Evolutionary conservation across 305 asterid genomes (phyloP).

Genomic region (Euphrasia arctica): DNA sequence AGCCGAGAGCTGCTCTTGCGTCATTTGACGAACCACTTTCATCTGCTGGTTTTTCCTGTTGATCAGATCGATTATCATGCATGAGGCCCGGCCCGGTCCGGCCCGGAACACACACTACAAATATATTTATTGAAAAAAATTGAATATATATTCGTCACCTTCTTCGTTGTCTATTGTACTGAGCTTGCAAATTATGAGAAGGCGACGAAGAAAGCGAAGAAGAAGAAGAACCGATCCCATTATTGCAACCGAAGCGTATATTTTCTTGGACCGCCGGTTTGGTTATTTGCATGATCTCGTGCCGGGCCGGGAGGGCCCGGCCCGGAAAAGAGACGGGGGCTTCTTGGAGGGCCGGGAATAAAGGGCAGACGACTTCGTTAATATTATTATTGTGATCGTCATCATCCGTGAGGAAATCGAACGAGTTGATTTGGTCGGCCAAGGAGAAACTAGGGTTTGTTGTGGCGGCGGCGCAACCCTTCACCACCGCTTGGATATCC

Average conservation of each 20-base stretch:
- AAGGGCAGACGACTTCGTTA: conserved; percentile 7
- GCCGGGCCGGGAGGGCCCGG: conserved; percentile 12
- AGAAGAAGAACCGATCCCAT: conserved; percentile 6
- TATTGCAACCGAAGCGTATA: conserved; percentile 12
- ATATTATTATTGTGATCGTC: conserved; percentile 18
- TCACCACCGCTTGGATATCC: conserved; percentile 68
- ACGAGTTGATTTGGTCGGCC: conserved; percentile 25
- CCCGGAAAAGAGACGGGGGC: conserved; percentile 21
- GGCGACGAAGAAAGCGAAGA: conserved; percentile 24
- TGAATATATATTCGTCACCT: conserved; percentile 17
- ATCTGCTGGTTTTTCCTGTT: conserved; percentile 54
- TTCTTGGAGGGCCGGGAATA: conserved; percentile 35
- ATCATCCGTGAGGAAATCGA: conserved; percentile 19
- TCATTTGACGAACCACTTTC: conserved; percentile 46
- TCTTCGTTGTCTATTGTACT: conserved; percentile 41
- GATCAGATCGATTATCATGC: not conserved
- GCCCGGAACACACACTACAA: not conserved
- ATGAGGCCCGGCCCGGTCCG: no score
- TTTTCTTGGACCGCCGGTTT: conserved; percentile 34
- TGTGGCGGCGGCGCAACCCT: conserved; percentile 19
- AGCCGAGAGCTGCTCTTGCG: conserved; percentile 59
- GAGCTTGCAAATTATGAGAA: conserved; percentile 32
- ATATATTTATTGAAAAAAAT: not conserved
- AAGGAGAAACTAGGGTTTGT: not conserved
- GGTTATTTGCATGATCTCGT: conserved; percentile 11